Percentiles rank a stretch among this genome's conserved stretches.
phyloP scores from a whole-genome alignment of 2,329 filamentous ascomycete genomes.

The Cyphellophora attinorum region DNA sequence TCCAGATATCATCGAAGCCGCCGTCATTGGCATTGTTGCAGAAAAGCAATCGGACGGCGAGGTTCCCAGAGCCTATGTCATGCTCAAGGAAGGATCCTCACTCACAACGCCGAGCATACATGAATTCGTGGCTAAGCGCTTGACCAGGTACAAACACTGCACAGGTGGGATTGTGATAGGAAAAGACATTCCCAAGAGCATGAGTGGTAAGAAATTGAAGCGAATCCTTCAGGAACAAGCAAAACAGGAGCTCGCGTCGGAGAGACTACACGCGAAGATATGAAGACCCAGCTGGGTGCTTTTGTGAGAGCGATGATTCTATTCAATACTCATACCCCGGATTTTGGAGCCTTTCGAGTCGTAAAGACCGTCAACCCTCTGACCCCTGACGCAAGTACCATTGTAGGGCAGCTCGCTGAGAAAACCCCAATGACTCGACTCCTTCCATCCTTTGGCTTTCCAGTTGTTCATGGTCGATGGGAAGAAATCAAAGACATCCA shows the following conservation, averaged over 20 bases:
- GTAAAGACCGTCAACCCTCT: too few relatives aligned
- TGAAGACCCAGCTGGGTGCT: too few relatives aligned
- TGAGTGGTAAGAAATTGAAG: conserved; percentile 38
- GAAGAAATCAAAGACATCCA: too few relatives aligned
- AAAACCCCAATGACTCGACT: too few relatives aligned
- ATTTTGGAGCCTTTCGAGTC: too few relatives aligned
- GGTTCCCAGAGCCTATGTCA: conserved; percentile 12
- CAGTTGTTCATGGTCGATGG: too few relatives aligned
- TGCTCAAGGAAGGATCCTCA: conserved; percentile 27
- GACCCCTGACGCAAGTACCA: too few relatives aligned
- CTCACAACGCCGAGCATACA: conserved; percentile 31
- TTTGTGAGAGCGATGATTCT: too few relatives aligned
- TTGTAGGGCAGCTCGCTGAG: too few relatives aligned
- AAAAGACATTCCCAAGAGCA: conserved; percentile 38
- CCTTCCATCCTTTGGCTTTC: too few relatives aligned
- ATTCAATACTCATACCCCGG: too few relatives aligned
- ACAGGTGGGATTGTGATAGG: conserved; percentile 41
- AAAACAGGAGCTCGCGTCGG: conserved; percentile 28
- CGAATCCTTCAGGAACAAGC: conserved; percentile 45
- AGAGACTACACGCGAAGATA: too few relatives aligned
- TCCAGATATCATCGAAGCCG: conserved; percentile 39
- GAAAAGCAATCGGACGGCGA: conserved; percentile 9
- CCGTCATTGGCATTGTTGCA: conserved; percentile 35
- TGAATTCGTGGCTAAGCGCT: conserved; percentile 27
- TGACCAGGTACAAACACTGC: conserved; percentile 54